Conservation (phyloP, 208 protist species). For the Kentomonas sorsogonicus region DNA sequence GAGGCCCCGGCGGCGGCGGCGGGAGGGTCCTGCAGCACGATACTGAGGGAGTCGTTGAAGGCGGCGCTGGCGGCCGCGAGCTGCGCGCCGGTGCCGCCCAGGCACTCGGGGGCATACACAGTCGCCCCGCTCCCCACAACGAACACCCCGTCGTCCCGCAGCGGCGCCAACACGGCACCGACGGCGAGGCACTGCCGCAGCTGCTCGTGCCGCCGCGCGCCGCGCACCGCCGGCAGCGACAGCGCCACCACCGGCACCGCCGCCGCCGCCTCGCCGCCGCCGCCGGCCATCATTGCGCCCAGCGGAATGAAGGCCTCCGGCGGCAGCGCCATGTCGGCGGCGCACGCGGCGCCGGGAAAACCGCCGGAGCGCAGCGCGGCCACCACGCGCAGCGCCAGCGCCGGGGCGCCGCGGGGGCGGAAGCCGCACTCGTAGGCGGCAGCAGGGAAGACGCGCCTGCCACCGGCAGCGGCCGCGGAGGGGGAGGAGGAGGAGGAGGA, state of each 20-base stretch:
- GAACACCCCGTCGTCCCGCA: conserved; percentile 71
- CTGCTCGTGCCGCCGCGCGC: conserved; percentile 46
- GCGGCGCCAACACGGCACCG: conserved; percentile 49
- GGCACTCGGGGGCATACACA: conserved; percentile 73
- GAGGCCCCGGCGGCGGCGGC: too few relatives aligned
- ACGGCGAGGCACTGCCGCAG: too few relatives aligned
- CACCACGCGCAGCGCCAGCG: too few relatives aligned
- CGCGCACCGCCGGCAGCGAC: conserved; percentile 49
- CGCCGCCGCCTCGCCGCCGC: too few relatives aligned
- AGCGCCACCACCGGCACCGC: conserved; percentile 85
- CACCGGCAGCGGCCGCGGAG: too few relatives aligned
- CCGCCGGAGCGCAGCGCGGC: conserved; percentile 73
- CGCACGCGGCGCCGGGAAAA: conserved; percentile 24
- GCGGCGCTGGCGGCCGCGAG: conserved; percentile 24
- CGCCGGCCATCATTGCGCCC: conserved; percentile 75
- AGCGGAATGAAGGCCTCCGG: conserved; percentile 69
- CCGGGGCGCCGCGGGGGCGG: too few relatives aligned
- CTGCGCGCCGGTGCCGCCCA: conserved; percentile 17
- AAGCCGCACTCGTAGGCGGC: conserved; percentile 68
- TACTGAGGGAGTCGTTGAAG: conserved; percentile 57
- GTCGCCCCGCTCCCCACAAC: conserved; percentile 76
- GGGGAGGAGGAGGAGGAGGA: too few relatives aligned
- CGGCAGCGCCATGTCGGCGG: conserved; percentile 25
- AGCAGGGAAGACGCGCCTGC: conserved; percentile 74
- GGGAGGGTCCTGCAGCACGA: conserved; percentile 25